Percentiles rank a stretch among this genome's conserved stretches.
These are phyloP conservation scores for Coprinellus micaceus DNA, from an alignment of 768 basidiomycete genomes.

Conservation along the genomic window DNA sequence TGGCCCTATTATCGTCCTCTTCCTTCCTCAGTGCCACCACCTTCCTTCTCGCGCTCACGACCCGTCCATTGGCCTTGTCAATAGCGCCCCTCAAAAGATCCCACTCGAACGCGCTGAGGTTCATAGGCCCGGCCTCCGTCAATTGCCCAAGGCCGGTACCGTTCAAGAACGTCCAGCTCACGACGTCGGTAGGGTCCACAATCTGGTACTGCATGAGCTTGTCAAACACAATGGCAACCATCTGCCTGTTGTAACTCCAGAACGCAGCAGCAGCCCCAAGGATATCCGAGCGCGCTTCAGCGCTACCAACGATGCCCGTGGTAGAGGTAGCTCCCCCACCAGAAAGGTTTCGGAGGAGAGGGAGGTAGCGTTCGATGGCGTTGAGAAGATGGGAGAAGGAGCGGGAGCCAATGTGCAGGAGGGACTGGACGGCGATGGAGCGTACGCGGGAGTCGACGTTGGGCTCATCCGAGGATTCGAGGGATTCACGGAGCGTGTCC, in stretches of 20 bases:
- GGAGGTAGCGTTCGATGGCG: constrained; percentile 91
- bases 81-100: constrained; percentile 76
- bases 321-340: constrained; percentile 39
- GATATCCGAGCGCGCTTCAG: constrained; percentile 66
- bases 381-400: constrained; percentile 98
- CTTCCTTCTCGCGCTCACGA: constrained; percentile 71
- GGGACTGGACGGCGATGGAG: constrained; percentile 80
- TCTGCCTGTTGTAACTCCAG: constrained; percentile 83
- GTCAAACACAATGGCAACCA: constrained; percentile 90
- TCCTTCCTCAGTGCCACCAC: constrained; percentile 77
- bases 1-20: constrained; percentile 81
- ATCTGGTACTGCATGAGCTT: constrained; percentile 99
- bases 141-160: constrained; percentile 40
- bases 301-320: constrained; percentile 32
- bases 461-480: constrained; percentile 59
- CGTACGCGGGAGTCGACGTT: constrained; percentile 68
- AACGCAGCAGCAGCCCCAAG: constrained; percentile 69
- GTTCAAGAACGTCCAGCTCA: constrained; percentile 75
- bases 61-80: constrained; percentile 89
- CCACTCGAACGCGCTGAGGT: constrained; percentile 73
- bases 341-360: constrained; percentile 64
- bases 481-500: constrained; percentile 60
- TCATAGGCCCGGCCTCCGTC: constrained; percentile 37
- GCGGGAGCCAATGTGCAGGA: constrained; percentile 87
- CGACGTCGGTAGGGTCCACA: constrained; percentile 89